Percentiles rank a stretch among this genome's conserved stretches.
These are phyloP conservation scores for Mortierella sp. DNA, from an alignment of 371 early-diverging fungal species.

Conservation along the genomic window DNA sequence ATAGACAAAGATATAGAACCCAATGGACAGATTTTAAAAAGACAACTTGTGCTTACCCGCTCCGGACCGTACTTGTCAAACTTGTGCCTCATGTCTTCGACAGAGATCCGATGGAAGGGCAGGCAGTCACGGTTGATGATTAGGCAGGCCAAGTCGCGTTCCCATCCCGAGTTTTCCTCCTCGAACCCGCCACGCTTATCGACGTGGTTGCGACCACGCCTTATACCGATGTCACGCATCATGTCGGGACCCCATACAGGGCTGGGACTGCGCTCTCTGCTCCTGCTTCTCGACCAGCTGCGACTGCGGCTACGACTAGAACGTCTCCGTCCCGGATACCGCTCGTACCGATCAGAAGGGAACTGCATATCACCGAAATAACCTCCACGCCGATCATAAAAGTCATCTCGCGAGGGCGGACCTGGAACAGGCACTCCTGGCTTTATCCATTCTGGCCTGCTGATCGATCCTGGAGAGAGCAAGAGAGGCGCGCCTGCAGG, in stretches of 20 bases:
- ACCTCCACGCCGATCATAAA: constrained; percentile 46
- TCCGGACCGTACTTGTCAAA: constrained; percentile 55
- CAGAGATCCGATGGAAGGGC: constrained; percentile 63
- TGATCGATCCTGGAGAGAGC: constrained; percentile 28
- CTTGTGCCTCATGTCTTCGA: constrained; percentile 58
- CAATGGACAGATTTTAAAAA: too few relatives aligned
- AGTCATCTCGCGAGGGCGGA: constrained; percentile 32
- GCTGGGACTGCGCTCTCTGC: constrained; percentile 60
- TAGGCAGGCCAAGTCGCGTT: constrained; percentile 56
- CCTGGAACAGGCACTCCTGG: constrained; percentile 16
- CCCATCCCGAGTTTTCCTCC: constrained; percentile 42
- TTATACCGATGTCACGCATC: constrained; percentile 54
- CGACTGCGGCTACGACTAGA: constrained; percentile 56
- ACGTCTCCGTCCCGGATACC: constrained; percentile 30
- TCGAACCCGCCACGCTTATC: constrained; percentile 49
- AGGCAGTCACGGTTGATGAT: constrained; percentile 65
- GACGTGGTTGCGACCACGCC: constrained; percentile 37
- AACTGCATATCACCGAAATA: constrained; percentile 52
- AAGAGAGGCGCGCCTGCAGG: constrained; percentile 26
- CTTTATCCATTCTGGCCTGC: constrained; percentile 41
- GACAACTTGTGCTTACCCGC: constrained; percentile 52
- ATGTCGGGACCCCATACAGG: constrained; percentile 51
- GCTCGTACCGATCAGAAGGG: constrained; percentile 39
- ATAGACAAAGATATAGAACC: too few relatives aligned
- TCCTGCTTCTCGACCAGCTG: constrained; percentile 57